Base-by-base conservation (phyloP, 352 stramenopile species). In the Peronospora farinosa region DNA sequence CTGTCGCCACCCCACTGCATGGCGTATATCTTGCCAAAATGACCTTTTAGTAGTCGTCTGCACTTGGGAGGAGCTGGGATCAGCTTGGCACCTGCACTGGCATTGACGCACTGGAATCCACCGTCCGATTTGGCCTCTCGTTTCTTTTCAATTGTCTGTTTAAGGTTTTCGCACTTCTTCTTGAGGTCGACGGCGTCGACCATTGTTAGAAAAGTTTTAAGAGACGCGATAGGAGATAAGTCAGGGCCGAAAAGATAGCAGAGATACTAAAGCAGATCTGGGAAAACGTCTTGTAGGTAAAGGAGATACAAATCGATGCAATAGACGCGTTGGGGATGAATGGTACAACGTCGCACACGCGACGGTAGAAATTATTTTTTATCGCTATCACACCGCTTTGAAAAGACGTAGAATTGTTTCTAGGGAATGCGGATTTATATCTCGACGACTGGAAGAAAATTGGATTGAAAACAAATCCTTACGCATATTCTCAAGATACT, bases 21-120 rank as follows among this genome's bases (percentile, higher is more conserved):
- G 47, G 96, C 92, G 67, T 98, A 98, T 51, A 99, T 96, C 75
- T 99, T 99, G 60, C 97, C 97, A 70, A 98, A 99, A 63, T 99
- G 97, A 42, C 97, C 97, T 67, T 98, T 98, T 23, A 99, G 78
- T 46, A 97, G 76, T 9, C 96, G 80, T 40, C 95, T 78, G 50
- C 88, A 88, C 65, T 98, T 98, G 12, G 89, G 89, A 9, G 85
- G 72, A 1, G 88, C 77, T 7, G 80, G 88, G 38, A 92, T 84
- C 15, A 74, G 4, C 65, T 94, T 94, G 61, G 78, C 80, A 30
- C 80, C 69, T 21, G 72, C 52, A 32, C 60, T 75, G 17, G 62
- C 57, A 46, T 84, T 80, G 9, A 73, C 67, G 36, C 28, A 69
- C 55, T 88, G 78, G 64, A 94, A 92, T 8, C 83, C 80, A 33